Evolutionary conservation across 345 rosid genomes (phyloP), one percentile per base, ranked within the genome.

Genomic region (Gossypium turneri): DNA sequence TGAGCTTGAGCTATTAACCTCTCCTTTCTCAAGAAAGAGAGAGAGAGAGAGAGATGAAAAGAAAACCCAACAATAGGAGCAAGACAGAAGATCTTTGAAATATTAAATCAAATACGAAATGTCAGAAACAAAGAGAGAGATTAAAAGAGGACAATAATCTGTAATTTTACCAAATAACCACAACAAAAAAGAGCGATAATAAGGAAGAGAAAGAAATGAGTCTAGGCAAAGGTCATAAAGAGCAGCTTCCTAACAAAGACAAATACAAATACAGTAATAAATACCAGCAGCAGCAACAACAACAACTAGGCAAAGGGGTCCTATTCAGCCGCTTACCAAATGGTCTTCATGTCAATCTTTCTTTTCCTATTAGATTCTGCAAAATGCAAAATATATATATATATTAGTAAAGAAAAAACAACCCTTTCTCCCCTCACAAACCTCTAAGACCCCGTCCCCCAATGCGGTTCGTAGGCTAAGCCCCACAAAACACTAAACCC

Each of bases 261-360:
- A 59, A 19, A 60, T 51, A 52, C 75, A 70, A 38, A 19, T 55
- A 41, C 68, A 38, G 16, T 55, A 41, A 48, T 38, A 20, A 64
- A 65, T 13, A 43, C 58, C 22, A 53, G 58, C 58, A 73, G 58
- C 66, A 68, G 72, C 47, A 45, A 73, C 19, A 3, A 47, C 64
- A 24, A 44, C 12, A 13, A 51, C n/a, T 11, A 45, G 13, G 52
- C 59, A 25, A 70, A 70, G 69, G 72, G 63, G 70, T 68, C 65
- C 67, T 70, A 73, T 65, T 74, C 77, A 80, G 76, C 82, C 80
- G 83, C 83, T 81, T 75, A 74, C 77, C 85, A 73, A 44, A 61
- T 60, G 67, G 11, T 22, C 41, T 52, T 69, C 67, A 34, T 34
- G 74, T 79, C 63, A 17, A n/a, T 29, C 53, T 57, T 25, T 68